Evolutionary conservation across 139 green algal species (phyloP).

Genomic region (Tetradesmus lagerheimii): DNA sequence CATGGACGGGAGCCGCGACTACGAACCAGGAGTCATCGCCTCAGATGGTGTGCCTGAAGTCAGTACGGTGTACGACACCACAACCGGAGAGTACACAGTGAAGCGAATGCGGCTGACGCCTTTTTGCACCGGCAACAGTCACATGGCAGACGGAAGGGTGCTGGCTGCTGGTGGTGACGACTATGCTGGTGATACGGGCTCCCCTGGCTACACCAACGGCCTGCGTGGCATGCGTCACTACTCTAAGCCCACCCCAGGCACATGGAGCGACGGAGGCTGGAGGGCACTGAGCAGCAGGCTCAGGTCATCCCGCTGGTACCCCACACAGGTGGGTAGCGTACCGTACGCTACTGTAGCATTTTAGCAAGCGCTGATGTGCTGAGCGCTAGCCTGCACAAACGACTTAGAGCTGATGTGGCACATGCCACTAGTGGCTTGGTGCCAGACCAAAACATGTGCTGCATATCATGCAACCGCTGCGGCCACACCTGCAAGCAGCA

Average conservation of each 20-base stretch:
- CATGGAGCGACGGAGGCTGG: not conserved
- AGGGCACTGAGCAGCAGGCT: not conserved
- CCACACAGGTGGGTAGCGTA: not conserved
- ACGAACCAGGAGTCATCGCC: slow-evolving; percentile 3
- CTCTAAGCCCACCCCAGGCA: not conserved
- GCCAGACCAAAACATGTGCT: too few relatives aligned
- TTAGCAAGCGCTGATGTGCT: not conserved
- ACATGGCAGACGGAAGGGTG: not conserved
- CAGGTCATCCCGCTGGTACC: not conserved
- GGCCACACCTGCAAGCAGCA: too few relatives aligned
- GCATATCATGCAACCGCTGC: too few relatives aligned
- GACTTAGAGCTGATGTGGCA: too few relatives aligned
- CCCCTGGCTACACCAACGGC: not conserved
- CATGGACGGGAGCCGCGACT: not conserved
- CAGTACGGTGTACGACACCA: not conserved
- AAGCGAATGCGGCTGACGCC: not conserved
- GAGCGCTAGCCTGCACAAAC: too few relatives aligned
- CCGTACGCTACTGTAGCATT: not conserved
- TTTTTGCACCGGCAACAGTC: not conserved
- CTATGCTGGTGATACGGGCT: not conserved
- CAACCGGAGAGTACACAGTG: not conserved
- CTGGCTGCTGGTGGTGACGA: not conserved
- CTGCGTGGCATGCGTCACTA: not conserved
- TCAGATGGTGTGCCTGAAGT: slow-evolving; percentile 17
- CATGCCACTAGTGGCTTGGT: too few relatives aligned